phyloP scores from a whole-genome alignment of 495 filamentous ascomycete species.

The Hypomontagnella monticulosa region DNA sequence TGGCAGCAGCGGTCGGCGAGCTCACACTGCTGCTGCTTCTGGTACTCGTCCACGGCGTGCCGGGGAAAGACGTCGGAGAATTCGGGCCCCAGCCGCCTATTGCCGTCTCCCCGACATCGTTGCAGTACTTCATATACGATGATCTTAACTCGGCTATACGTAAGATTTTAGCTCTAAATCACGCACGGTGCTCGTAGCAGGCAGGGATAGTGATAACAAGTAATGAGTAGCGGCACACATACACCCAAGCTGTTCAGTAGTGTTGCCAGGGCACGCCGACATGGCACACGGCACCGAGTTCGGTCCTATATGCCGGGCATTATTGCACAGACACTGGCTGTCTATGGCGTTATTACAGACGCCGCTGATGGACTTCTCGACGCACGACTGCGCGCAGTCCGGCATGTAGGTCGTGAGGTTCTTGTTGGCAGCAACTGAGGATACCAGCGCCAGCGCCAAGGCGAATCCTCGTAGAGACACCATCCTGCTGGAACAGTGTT shows the following conservation, averaged over 20 bases:
- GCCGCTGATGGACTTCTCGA: constrained; percentile 19
- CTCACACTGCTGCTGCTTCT: neutral
- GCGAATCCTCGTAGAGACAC: constrained; percentile 4
- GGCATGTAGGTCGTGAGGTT: constrained; percentile 34
- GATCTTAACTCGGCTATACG: constrained; percentile 8
- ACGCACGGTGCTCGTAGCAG: neutral
- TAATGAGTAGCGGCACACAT: neutral
- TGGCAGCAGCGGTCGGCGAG: neutral
- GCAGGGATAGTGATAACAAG: neutral
- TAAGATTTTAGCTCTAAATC: neutral
- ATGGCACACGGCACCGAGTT: constrained; percentile 20
- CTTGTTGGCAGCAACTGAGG: constrained; percentile 9
- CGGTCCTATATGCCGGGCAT: constrained; percentile 15
- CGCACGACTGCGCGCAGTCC: constrained; percentile 33
- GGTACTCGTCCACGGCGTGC: neutral
- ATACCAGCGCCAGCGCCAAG: constrained; percentile 5
- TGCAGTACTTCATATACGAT: constrained; percentile 16
- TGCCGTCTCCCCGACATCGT: constrained; percentile 6
- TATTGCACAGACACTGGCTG: constrained; percentile 33
- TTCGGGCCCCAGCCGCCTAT: neutral
- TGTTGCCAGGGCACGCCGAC: constrained; percentile 9
- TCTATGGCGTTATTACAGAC: constrained; percentile 27
- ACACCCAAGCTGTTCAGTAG: constrained; percentile 15
- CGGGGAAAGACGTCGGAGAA: too few relatives aligned
- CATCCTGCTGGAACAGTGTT: constrained; percentile 13